Evolutionary conservation across 345 rosid species (phyloP).

Genomic region (Hypericum androsaemum): DNA sequence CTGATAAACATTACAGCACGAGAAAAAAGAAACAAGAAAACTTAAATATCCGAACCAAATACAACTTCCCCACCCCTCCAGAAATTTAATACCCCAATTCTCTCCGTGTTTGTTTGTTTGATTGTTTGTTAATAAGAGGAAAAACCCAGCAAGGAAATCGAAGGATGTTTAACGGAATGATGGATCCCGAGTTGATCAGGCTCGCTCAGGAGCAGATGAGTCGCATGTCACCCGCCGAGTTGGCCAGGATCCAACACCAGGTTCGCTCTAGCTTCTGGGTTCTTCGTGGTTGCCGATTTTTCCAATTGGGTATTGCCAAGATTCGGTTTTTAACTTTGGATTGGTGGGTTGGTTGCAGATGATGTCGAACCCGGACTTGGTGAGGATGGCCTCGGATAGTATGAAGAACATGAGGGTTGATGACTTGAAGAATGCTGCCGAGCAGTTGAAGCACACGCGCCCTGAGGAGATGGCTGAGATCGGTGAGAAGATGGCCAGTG

Average conservation of each 20-base stretch:
- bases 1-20: too few species aligned
- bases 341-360: slow-evolving; percentile 37
- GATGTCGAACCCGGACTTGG: slow-evolving; percentile 92
- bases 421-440: slow-evolving; percentile 79
- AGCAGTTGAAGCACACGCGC: slow-evolving; percentile 66
- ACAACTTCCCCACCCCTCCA: too few species aligned
- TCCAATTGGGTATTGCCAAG: background rate
- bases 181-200: slow-evolving; percentile 89
- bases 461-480: slow-evolving; percentile 90
- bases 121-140: too few species aligned
- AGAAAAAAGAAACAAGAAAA: too few species aligned
- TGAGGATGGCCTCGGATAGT: slow-evolving; percentile 88
- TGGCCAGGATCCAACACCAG: slow-evolving; percentile 35
- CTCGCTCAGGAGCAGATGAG: slow-evolving; percentile 96
- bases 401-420: slow-evolving; percentile 91
- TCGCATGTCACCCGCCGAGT: slow-evolving; percentile 82
- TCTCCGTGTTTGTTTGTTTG: too few species aligned
- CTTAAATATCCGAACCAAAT: too few species aligned
- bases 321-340: background rate
- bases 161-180: slow-evolving; percentile 46
- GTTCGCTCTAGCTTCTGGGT: slow-evolving; percentile 3
- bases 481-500: slow-evolving; percentile 78
- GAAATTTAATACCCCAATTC: too few species aligned
- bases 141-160: too few species aligned
- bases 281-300: too few species aligned